A percentile compares a stretch with the other conserved stretches of the same genome.
Conservation (phyloP, 768 basidiomycete species). For the Ramaria sp. region DNA sequence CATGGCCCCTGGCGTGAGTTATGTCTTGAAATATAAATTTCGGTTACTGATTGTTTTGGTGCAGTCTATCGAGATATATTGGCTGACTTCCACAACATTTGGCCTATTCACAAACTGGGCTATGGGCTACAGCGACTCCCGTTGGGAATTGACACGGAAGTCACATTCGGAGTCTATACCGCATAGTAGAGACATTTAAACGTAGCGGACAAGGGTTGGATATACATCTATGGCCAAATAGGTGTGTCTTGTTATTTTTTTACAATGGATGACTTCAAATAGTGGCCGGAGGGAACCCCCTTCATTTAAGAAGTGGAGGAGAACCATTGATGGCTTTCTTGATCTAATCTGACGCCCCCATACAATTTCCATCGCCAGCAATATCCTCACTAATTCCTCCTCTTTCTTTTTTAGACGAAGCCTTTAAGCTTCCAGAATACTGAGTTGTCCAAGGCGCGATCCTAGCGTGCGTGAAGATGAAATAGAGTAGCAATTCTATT, state of each 20-base stretch:
- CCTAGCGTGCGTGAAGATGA: too few relatives aligned
- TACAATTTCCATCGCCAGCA: not conserved
- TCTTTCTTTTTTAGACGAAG: too few relatives aligned
- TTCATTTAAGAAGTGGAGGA: conserved; percentile 21
- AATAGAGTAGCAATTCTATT: too few relatives aligned
- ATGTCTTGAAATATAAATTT: not conserved
- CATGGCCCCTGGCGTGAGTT: conserved; percentile 60
- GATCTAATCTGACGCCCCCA: conserved; percentile 81
- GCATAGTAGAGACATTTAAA: too few relatives aligned
- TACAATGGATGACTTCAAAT: conserved; percentile 52
- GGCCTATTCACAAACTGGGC: conserved; percentile 68
- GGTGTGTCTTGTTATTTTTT: conserved; percentile 11
- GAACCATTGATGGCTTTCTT: conserved; percentile 57
- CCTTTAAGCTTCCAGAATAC: too few relatives aligned
- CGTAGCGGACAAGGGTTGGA: too few relatives aligned
- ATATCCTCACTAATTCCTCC: not conserved
- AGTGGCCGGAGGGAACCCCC: conserved; percentile 65
- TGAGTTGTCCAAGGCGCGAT: too few relatives aligned
- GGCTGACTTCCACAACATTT: conserved; percentile 67
- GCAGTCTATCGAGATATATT: conserved; percentile 63
- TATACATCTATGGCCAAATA: not conserved
- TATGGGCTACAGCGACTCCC: conserved; percentile 19
- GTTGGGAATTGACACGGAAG: not conserved
- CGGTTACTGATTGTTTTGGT: conserved; percentile 7
- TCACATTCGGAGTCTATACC: too few relatives aligned